Conservation (phyloP, 2,329 filamentous ascomycete genomes). For the Penicillium freii region DNA sequence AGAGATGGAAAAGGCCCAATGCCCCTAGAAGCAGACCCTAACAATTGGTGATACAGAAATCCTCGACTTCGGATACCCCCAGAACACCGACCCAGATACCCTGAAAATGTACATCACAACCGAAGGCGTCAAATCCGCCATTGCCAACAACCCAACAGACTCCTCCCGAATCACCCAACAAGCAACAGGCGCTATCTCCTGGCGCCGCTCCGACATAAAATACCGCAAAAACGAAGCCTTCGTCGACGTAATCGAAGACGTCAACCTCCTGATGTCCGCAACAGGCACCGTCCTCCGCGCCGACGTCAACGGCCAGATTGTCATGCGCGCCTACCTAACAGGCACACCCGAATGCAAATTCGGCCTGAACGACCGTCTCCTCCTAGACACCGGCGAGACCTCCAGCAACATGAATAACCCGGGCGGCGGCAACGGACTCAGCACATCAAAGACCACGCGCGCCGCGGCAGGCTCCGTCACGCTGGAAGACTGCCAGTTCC, state of each 20-base stretch:
- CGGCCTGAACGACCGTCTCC: conserved; percentile 88
- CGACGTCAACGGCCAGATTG: conserved; percentile 94
- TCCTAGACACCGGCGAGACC: conserved; percentile 76
- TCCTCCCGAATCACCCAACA: conserved; percentile 99
- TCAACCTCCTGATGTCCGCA: conserved; percentile 98
- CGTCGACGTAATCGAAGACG: conserved; percentile 98
- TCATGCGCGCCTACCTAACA: conserved; percentile 96
- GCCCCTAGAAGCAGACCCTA: neutral
- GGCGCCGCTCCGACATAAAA: conserved; percentile 95
- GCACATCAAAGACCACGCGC: conserved; percentile 79
- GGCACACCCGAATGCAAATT: conserved; percentile 99
- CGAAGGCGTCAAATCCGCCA: conserved; percentile 88
- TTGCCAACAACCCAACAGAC: conserved; percentile 68
- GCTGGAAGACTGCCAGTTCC: conserved; percentile 96
- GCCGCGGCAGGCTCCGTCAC: conserved; percentile 94
- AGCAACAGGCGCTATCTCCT: conserved; percentile 92
- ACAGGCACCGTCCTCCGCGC: conserved; percentile 91
- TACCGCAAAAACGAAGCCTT: conserved; percentile 99
- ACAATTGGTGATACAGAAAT: conserved; percentile 64
- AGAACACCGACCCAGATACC: conserved; percentile 98
- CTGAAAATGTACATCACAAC: conserved; percentile 99
- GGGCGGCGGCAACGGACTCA: conserved; percentile 61
- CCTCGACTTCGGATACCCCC: conserved; percentile 96
- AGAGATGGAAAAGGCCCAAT: conserved; percentile 19
- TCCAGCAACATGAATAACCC: conserved; percentile 35